phyloP scores from a whole-genome alignment of 805 yeast genomes.

The Candida qinlingensis region DNA sequence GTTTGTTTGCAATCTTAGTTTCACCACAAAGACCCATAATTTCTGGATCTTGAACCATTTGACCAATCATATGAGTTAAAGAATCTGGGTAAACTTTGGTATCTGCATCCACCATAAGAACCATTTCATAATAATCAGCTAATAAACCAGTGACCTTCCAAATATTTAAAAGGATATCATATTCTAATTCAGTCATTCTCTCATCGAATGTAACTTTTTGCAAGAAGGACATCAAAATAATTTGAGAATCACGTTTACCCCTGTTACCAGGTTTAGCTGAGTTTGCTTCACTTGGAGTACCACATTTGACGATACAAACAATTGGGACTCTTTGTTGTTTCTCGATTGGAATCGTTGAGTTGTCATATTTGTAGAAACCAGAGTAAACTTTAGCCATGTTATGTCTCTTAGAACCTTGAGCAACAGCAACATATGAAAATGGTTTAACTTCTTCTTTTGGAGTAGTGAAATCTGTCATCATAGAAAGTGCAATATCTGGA shows the following conservation, averaged over 20 bases:
- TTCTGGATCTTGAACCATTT: conserved; percentile 79
- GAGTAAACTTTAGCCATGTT: conserved; percentile 97
- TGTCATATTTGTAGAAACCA: conserved; percentile 87
- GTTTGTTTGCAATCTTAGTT: conserved; percentile 82
- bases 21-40: conserved; percentile 95
- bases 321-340: conserved; percentile 86
- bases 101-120: conserved; percentile 93
- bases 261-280: conserved; percentile 84
- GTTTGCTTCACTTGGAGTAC: conserved; percentile 73
- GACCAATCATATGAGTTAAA: conserved; percentile 83
- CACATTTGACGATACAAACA: conserved; percentile 77
- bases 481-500: conserved; percentile 80
- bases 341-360: conserved; percentile 65
- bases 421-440: conserved; percentile 90
- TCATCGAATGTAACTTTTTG: conserved; percentile 87
- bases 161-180: conserved; percentile 64
- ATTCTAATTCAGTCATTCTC: conserved; percentile 89
- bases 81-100: conserved; percentile 85
- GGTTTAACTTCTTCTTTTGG: conserved; percentile 75
- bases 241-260: conserved; percentile 94
- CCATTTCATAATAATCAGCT: conserved; percentile 76
- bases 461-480: conserved; percentile 77
- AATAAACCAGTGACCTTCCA: conserved; percentile 84
- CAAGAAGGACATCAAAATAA: conserved; percentile 83
- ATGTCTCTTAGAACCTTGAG: conserved; percentile 90